Evolutionary conservation across 331 rosid species (phyloP).

Genomic region (Ulmus americana): DNA sequence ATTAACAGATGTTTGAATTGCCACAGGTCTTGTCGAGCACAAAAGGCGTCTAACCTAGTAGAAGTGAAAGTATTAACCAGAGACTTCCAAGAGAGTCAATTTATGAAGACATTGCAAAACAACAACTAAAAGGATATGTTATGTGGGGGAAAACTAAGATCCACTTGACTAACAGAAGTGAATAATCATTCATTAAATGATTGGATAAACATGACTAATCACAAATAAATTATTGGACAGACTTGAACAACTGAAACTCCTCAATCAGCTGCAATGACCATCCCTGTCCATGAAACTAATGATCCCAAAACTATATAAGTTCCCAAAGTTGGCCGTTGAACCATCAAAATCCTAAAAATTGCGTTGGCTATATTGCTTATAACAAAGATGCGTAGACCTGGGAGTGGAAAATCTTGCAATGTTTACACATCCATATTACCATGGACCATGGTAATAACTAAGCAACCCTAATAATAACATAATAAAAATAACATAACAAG

Average conservation of each 20-base stretch:
- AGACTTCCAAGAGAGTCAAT: neutral
- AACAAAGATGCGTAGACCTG: neutral
- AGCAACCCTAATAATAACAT: neutral
- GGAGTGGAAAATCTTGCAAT: neutral
- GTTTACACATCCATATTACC: neutral
- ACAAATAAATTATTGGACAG: neutral
- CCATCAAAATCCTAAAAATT: neutral
- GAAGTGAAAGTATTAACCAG: conserved; percentile 25
- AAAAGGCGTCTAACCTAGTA: conserved; percentile 83
- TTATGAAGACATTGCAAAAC: neutral
- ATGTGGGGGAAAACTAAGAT: neutral
- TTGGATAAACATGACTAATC: neutral
- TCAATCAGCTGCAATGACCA: conserved; percentile 5
- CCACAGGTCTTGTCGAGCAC: conserved; percentile 95
- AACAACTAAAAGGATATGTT: neutral
- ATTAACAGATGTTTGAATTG: conserved; percentile 80
- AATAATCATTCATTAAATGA: neutral
- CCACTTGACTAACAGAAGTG: neutral
- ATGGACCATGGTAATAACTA: no score
- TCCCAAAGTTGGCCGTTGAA: neutral
- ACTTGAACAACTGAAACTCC: neutral
- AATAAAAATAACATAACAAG: neutral
- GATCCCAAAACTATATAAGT: neutral
- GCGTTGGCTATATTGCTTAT: neutral
- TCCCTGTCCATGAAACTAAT: neutral